Conservation (phyloP, 1,284 basidiomycete genomes). For the Trametes hirsuta region DNA sequence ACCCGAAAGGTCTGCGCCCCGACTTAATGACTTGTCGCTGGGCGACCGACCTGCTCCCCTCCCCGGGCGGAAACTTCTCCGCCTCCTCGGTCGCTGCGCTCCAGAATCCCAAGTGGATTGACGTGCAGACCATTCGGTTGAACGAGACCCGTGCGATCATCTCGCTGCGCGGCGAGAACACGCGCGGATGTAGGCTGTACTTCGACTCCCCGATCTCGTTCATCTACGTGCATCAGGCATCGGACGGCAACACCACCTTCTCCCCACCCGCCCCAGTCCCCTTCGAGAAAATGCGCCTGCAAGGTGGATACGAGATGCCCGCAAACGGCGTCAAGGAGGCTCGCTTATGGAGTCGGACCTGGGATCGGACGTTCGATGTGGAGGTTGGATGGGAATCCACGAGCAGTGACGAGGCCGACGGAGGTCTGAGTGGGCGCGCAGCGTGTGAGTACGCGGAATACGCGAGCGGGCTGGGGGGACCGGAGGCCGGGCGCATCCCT, state of each 20-base stretch:
- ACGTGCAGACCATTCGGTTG: conserved; percentile 37
- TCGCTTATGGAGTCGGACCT: conserved; percentile 70
- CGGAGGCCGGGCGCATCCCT: conserved; percentile 54
- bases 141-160: conserved; percentile 41
- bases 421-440: conserved; percentile 51
- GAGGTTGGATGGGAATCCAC: conserved; percentile 51
- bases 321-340: conserved; percentile 47
- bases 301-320: conserved; percentile 48
- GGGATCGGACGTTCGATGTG: conserved; percentile 62
- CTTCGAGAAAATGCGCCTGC: conserved; percentile 42
- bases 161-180: conserved; percentile 51
- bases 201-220: conserved; percentile 55
- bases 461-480: conserved; percentile 56
- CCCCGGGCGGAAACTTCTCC: conserved; percentile 30
- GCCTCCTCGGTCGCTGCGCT: neutral
- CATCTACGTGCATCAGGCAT: conserved; percentile 38
- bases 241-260: neutral
- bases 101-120: conserved; percentile 30
- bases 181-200: conserved; percentile 64
- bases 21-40: conserved; percentile 44
- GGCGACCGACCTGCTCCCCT: conserved; percentile 35
- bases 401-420: conserved; percentile 24
- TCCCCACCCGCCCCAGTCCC: conserved; percentile 20
- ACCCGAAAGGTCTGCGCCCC: conserved; percentile 18
- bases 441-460: conserved; percentile 76